Evolutionary conservation across 768 basidiomycete species (phyloP), one percentile per base, ranked within the genome.

Genomic region (Lactarius indigo): DNA sequence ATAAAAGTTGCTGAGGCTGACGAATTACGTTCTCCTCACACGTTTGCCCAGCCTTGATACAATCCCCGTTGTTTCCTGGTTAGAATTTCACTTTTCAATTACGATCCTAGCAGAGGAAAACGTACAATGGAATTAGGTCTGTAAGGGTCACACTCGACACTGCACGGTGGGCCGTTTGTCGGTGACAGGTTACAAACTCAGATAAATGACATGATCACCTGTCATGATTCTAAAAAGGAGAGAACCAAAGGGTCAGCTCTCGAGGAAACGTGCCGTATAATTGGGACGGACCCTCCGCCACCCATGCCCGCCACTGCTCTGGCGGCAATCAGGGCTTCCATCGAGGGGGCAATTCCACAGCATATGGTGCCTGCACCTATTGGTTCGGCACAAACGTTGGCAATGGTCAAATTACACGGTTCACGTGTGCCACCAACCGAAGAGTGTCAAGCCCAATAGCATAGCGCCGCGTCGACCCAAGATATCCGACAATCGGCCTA

Each of bases 301-400:
- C 92, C 94, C 87, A 93, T 92, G 58, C 95, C 95, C 31, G 95
- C 94, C 54, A 97, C 77, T 3, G 92, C 87, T 15, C 96, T 86
- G 64, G 90, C 91, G 50, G 82, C 81, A 68, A 96, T 93, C 61
- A 97, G 83, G 15, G 82, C 75, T 68, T 85, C 83, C 95, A 98
- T 96, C 7, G 88, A 90, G 10, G 90, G 87, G 50, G 94, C 96
- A 50, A 95, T 71, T 1, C 92, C 96, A 74, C 95, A 98, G 18
- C 88, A 81, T 50, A 93, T 80, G 1, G 94, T 98, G 26, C 96
- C 96, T 67, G 85, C 80, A 26, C 90, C 90, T 92, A 73, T 42
- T 52, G 68, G 28, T 50, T 68, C 39, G 59, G 71, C 63, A 47
- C 28, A 15, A 56, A 39, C 17, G 57, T 68, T 37, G 35, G 59